phyloP scores from a whole-genome alignment of 1,284 basidiomycete species.

The Mycosarcoma maydis region DNA sequence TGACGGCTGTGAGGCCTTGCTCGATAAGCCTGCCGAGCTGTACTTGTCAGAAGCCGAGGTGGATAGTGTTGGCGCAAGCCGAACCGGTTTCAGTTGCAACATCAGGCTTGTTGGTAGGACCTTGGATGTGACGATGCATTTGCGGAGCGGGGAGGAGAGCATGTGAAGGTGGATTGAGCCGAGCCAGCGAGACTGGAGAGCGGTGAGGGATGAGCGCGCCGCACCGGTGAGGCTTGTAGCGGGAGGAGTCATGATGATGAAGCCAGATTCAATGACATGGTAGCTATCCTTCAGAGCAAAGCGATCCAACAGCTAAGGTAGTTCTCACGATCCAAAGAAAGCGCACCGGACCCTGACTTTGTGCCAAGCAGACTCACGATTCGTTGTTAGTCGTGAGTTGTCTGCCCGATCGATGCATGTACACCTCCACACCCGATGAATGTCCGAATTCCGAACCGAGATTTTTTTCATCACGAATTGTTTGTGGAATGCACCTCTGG shows the following conservation, averaged over 20 bases:
- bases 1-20: no score
- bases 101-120: conserved; percentile 24
- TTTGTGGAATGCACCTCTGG: no score
- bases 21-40: no score
- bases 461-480: no score
- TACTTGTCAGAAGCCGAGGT: neutral
- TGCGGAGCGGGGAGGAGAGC: conserved; percentile 24
- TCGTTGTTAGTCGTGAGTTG: no score
- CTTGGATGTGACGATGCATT: conserved; percentile 33
- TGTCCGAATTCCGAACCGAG: conserved; percentile 8
- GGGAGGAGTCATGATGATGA: no score
- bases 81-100: conserved; percentile 29
- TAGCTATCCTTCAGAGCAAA: no score
- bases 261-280: no score
- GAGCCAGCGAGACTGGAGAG: conserved; percentile 17
- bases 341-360: conserved; percentile 28
- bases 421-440: conserved; percentile 38
- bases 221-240: no score
- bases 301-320: no score
- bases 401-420: conserved; percentile 3
- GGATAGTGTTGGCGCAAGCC: conserved; percentile 1
- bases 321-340: no score
- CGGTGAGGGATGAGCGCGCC: conserved; percentile 1
- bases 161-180: conserved; percentile 25
- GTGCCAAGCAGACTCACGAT: no score